These are phyloP conservation scores for Zygnema cylindricum DNA, from an alignment of 139 green algal genomes.

Conservation along the genomic window DNA sequence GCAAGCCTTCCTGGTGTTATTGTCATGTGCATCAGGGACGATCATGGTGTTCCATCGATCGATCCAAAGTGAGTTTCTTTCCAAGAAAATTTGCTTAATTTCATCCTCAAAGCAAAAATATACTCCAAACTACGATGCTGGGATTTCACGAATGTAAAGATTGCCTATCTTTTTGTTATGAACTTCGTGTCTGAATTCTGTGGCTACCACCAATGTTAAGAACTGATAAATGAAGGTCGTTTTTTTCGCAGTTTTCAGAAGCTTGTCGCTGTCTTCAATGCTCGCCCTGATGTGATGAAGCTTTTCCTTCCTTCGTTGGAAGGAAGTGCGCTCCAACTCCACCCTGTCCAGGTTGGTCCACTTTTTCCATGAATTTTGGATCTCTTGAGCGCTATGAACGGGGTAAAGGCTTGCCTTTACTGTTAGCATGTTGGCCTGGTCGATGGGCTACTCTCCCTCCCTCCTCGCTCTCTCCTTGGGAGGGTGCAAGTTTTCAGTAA, in stretches of 20 bases:
- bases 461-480: too few relatives aligned
- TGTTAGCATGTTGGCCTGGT: too few relatives aligned
- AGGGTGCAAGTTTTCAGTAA: neutral
- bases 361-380: too few relatives aligned
- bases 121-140: neutral
- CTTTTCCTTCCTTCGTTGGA: neutral
- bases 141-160: too few relatives aligned
- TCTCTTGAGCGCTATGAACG: too few relatives aligned
- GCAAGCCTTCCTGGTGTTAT: slow-evolving; percentile 43
- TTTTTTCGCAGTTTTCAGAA: slow-evolving; percentile 12
- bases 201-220: neutral
- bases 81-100: neutral
- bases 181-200: neutral
- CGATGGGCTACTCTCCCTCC: too few relatives aligned
- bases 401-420: too few relatives aligned
- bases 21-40: slow-evolving; percentile 49
- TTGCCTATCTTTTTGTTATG: neutral
- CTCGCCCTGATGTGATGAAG: neutral
- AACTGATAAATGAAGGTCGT: slow-evolving; percentile 6
- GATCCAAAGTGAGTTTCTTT: slow-evolving; percentile 21
- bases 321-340: neutral
- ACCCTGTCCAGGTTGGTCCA: slow-evolving; percentile 35
- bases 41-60: slow-evolving; percentile 12
- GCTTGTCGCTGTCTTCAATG: slow-evolving; percentile 40
- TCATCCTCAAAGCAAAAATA: neutral